Conservation (phyloP, 2,329 filamentous ascomycete species). For the Pestalotiopsis sp. region DNA sequence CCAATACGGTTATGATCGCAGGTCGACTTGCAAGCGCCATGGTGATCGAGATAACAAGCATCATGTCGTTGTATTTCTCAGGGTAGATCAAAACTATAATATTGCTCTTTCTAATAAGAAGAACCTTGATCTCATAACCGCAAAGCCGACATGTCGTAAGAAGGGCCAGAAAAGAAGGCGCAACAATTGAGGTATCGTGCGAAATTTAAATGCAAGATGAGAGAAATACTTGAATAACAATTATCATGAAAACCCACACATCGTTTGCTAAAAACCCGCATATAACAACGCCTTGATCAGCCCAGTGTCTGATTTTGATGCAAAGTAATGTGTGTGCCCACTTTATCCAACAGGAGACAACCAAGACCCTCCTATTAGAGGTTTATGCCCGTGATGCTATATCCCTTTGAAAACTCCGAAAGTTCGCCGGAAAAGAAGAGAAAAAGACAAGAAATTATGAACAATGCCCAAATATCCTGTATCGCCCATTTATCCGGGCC, state of each 20-base stretch:
- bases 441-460: not conserved
- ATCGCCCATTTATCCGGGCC: not conserved
- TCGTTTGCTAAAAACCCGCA: too few species aligned
- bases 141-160: not conserved
- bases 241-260: too few species aligned
- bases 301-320: too few species aligned
- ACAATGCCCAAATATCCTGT: not conserved
- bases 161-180: not conserved
- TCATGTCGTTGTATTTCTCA: not conserved
- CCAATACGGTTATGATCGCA: too few species aligned
- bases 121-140: not conserved
- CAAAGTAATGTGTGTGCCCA: too few species aligned
- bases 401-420: not conserved
- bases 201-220: not conserved
- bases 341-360: too few species aligned
- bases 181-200: not conserved
- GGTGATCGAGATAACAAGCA: not conserved
- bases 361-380: not conserved
- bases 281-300: too few species aligned
- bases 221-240: too few species aligned
- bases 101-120: not conserved
- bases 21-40: too few species aligned
- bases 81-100: not conserved
- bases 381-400: not conserved
- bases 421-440: not conserved